These are phyloP conservation scores for Takashimella tepidaria DNA, from an alignment of 1,284 basidiomycete genomes.

Conservation along the genomic window DNA sequence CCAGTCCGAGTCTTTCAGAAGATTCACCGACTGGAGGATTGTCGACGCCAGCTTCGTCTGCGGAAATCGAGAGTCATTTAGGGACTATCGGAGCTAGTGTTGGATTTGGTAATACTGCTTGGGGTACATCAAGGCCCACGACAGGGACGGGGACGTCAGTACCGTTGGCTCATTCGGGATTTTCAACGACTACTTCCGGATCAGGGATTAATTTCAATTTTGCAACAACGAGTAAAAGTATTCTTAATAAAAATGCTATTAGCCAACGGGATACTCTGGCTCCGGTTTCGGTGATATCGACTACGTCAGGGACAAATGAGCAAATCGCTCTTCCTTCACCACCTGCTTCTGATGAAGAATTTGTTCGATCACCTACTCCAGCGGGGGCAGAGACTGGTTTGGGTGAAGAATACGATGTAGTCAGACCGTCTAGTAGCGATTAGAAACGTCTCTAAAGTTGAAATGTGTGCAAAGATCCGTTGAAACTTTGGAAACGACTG, in stretches of 20 bases:
- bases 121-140: slow-evolving; percentile 10
- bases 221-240: no score
- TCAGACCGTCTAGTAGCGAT: background rate
- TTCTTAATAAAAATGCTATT: no score
- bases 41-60: background rate
- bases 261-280: no score
- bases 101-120: slow-evolving; percentile 35
- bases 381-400: slow-evolving; percentile 10
- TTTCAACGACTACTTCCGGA: background rate
- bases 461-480: background rate
- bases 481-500: no score
- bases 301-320: no score
- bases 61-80: slow-evolving; percentile 1
- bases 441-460: background rate
- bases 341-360: slow-evolving; percentile 4
- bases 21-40: background rate
- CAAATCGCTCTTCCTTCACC: slow-evolving; percentile 1
- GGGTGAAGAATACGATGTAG: slow-evolving; percentile 15
- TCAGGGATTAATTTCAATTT: background rate
- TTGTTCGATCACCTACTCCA: background rate
- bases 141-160: background rate
- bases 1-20: slow-evolving; percentile 9
- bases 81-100: slow-evolving; percentile 11
- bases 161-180: background rate
- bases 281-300: no score